These are phyloP conservation scores for Xylaria scruposa DNA, from an alignment of 495 filamentous ascomycete species.

Conservation along the genomic window DNA sequence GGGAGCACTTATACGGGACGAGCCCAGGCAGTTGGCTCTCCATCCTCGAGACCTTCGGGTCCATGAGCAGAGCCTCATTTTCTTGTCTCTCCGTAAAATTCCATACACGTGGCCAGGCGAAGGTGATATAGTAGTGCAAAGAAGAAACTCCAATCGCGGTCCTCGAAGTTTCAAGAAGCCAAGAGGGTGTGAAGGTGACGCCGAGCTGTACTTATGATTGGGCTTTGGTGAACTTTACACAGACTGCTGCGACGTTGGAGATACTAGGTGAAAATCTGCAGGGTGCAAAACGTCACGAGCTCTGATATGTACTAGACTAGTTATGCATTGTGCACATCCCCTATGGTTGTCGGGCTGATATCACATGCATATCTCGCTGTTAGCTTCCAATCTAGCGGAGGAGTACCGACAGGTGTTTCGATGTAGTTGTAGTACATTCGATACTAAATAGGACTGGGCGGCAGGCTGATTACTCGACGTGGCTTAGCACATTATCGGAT, in stretches of 20 bases:
- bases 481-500: background rate
- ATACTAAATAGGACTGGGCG: background rate
- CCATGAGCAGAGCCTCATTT: slow-evolving; percentile 5
- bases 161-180: background rate
- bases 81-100: background rate
- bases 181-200: slow-evolving; percentile 16
- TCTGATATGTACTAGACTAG: background rate
- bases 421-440: background rate
- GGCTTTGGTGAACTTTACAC: background rate
- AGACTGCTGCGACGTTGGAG: slow-evolving; percentile 4
- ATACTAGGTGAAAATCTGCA: background rate
- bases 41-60: background rate
- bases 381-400: background rate
- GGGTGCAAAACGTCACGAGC: background rate
- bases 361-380: slow-evolving; percentile 6
- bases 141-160: background rate
- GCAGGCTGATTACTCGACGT: background rate
- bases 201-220: background rate
- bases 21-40: background rate
- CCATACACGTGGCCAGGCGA: slow-evolving; percentile 15
- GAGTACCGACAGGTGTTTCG: background rate
- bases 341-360: background rate
- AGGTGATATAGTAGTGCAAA: background rate
- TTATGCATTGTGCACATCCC: background rate
- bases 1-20: slow-evolving; percentile 4